Evolutionary conservation across 768 basidiomycete species (phyloP).

Genomic region (Flagelloscypha sp.): DNA sequence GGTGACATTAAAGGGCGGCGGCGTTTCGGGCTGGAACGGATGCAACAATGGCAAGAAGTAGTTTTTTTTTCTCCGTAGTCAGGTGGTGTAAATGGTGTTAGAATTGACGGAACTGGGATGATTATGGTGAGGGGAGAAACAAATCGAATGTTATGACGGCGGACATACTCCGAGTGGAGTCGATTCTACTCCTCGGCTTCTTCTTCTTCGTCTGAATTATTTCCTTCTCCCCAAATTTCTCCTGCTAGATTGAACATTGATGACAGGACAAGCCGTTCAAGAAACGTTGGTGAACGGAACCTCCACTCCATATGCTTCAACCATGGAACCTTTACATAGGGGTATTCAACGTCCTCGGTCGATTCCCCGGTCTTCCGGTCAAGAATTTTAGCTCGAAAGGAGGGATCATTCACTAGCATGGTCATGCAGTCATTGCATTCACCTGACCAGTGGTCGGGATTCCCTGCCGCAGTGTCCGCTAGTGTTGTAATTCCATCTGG

Average conservation of each 20-base stretch:
- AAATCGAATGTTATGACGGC: background rate
- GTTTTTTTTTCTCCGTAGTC: too few relatives aligned
- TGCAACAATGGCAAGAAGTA: too few relatives aligned
- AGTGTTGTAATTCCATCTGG: conserved; percentile 15
- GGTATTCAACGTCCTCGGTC: conserved; percentile 3
- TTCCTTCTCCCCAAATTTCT: conserved; percentile 6
- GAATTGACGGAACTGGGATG: too few relatives aligned
- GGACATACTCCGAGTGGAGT: background rate
- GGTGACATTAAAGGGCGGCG: too few relatives aligned
- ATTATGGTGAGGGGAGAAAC: background rate
- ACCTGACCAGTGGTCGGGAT: conserved; percentile 24
- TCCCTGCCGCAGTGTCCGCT: conserved; percentile 12
- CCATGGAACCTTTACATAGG: conserved; percentile 20
- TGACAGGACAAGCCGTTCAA: conserved; percentile 2
- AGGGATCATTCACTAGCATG: conserved; percentile 25
- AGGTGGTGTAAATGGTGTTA: too few relatives aligned
- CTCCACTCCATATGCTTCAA: conserved; percentile 23
- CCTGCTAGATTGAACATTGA: conserved; percentile 5
- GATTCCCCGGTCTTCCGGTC: conserved; percentile 20
- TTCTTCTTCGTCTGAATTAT: background rate
- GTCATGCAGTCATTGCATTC: conserved; percentile 29
- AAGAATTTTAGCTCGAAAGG: conserved; percentile 22
- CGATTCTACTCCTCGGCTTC: conserved; percentile 1
- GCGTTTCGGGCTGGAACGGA: too few relatives aligned
- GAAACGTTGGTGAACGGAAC: conserved; percentile 12